Base-by-base conservation (phyloP, 257 asterid genomes). In the Nicotiana noctiflora region DNA sequence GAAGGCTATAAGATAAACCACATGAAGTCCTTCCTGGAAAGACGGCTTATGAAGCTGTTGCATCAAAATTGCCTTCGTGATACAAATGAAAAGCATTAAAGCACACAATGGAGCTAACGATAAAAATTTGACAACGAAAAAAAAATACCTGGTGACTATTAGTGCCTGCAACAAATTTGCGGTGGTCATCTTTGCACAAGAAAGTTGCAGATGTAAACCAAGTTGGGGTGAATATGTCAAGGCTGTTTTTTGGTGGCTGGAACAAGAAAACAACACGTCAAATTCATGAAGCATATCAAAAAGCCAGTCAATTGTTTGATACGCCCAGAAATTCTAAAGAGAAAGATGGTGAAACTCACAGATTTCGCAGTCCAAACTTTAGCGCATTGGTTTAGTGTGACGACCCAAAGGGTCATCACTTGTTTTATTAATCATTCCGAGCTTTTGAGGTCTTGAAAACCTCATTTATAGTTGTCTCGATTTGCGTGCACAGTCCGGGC, bases 151-250 rank as follows among this genome's bases (percentile, higher is more conserved):
- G 96, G 84, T 92, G 97, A 83, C 82, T 83, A 76, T 91, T 88
- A 75, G 99, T 93, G 83, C 99, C 97, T 52, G 97, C 90, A 53
- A 86, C 94, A 83, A 95, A 85, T 86, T 93, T 95, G 52, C 97
- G 94, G 84, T 93, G 97, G 86, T 95, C 99, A 85, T 92, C 96
- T 61, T 90, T 84, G 81, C 90, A 82, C 83, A 93, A 88, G 88
- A 93, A 95, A 74, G 98, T 88, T 51, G 96, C 92, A 83, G 90
- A 92, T 55, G 99, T 95, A 86, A 95, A 90, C 91, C 93, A 93
- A 51, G 99, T 86, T 44, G 98, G 99, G 75, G 93, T 88, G 86
- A 93, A 91, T 79, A 95, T 90, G 59, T 90, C 97, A 72, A 95
- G 94, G 79, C 83, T 93, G 91, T 93, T 86, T 86, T 91, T 92